These are phyloP conservation scores for Sisymbrium irio DNA, from an alignment of 345 rosid species.

Conservation along the genomic window DNA sequence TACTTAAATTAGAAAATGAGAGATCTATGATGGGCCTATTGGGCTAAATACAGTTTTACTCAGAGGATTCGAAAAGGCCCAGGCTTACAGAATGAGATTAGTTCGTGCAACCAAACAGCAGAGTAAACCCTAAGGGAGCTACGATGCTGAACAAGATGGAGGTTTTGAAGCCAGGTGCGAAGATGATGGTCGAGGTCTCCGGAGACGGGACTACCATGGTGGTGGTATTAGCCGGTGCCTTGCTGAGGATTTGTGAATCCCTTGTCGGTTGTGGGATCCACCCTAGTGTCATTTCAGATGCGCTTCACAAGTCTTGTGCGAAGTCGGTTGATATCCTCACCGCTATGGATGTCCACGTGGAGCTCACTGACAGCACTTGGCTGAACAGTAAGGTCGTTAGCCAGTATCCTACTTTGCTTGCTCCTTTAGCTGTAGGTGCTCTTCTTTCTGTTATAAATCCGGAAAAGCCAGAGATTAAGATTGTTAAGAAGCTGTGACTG, in stretches of 20 bases:
- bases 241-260: slow-evolving; percentile 71
- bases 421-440: slow-evolving; percentile 92
- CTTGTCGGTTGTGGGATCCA: slow-evolving; percentile 78
- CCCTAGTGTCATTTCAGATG: slow-evolving; percentile 92
- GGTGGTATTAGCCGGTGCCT: slow-evolving; percentile 88
- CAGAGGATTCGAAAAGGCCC: neutral
- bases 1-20: no score
- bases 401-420: slow-evolving; percentile 85
- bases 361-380: slow-evolving; percentile 85
- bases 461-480: slow-evolving; percentile 69
- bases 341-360: slow-evolving; percentile 91
- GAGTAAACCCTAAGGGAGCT: slow-evolving; percentile 47
- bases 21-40: neutral
- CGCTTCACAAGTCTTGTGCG: slow-evolving; percentile 70
- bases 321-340: slow-evolving; percentile 81
- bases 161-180: slow-evolving; percentile 94
- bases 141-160: slow-evolving; percentile 96
- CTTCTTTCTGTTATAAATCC: slow-evolving; percentile 83
- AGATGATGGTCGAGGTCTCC: slow-evolving; percentile 94
- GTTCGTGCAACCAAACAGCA: slow-evolving; percentile 9
- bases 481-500: slow-evolving; percentile 98
- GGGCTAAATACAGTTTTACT: no score
- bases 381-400: slow-evolving; percentile 96
- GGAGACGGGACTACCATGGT: slow-evolving; percentile 99
- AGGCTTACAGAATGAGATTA: neutral